Evolutionary conservation across 2,329 filamentous ascomycete genomes (phyloP).

Genomic region (Aspergillus jensenii): DNA sequence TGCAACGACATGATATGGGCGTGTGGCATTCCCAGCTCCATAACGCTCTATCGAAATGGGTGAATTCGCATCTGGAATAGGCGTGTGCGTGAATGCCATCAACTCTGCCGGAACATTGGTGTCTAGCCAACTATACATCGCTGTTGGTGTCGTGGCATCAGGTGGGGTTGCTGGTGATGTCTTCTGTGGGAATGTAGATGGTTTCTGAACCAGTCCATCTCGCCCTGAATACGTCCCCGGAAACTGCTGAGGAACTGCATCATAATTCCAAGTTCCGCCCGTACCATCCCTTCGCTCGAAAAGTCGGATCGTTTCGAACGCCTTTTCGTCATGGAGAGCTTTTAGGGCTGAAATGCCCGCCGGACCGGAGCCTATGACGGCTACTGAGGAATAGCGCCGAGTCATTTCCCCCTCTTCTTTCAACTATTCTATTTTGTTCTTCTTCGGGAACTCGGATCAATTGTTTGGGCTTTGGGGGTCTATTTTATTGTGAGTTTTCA

Average conservation of each 20-base stretch:
- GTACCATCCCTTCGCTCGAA: slow-evolving; percentile 32
- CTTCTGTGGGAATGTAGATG: slow-evolving; percentile 17
- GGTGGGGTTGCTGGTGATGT: slow-evolving; percentile 14
- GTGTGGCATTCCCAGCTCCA: slow-evolving; percentile 23
- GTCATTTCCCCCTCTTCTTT: slow-evolving; percentile 1
- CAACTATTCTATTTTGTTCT: no score
- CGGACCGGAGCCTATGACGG: slow-evolving; percentile 12
- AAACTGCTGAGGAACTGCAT: slow-evolving; percentile 23
- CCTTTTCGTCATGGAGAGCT: slow-evolving; percentile 32
- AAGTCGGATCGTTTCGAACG: slow-evolving; percentile 30
- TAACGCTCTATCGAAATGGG: slow-evolving; percentile 20
- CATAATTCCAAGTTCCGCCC: slow-evolving; percentile 34
- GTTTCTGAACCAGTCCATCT: slow-evolving; percentile 1
- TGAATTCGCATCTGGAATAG: slow-evolving; percentile 25
- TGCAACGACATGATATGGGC: slow-evolving; percentile 24
- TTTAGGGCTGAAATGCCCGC: slow-evolving; percentile 12
- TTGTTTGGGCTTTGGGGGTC: neutral
- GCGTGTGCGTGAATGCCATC: slow-evolving; percentile 31
- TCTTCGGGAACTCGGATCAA: neutral
- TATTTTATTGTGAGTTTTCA: neutral
- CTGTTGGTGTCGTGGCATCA: slow-evolving; percentile 25
- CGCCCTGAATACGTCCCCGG: slow-evolving; percentile 18
- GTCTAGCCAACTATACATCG: slow-evolving; percentile 25
- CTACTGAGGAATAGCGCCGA: slow-evolving; percentile 9
- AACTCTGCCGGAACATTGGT: slow-evolving; percentile 29